phyloP scores from a whole-genome alignment of 164 flowering plant species.

The Aristolochia fimbriata region DNA sequence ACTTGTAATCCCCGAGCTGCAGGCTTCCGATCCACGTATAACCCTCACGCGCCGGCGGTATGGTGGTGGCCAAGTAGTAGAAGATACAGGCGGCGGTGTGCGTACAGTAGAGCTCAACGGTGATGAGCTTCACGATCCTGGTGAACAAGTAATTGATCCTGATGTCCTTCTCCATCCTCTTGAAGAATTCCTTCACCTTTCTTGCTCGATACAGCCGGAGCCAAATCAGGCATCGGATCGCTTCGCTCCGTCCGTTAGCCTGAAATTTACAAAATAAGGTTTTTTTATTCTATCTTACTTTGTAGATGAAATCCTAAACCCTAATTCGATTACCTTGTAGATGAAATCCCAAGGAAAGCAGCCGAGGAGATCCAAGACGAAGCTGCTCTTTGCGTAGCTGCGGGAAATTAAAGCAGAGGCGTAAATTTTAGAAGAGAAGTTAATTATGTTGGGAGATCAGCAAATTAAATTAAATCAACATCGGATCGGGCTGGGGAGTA shows the following conservation, averaged over 20 bases:
- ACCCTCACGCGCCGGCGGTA: constrained; percentile 52
- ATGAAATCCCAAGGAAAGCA: constrained; percentile 62
- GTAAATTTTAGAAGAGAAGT: too few relatives aligned
- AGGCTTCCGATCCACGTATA: constrained; percentile 85
- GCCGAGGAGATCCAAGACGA: constrained; percentile 39
- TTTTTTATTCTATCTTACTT: constrained; percentile 32
- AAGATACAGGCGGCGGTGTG: constrained; percentile 79
- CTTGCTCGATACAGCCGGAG: constrained; percentile 43
- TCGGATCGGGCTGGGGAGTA: constrained; percentile 4
- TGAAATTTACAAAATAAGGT: constrained; percentile 16
- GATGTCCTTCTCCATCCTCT: constrained; percentile 56
- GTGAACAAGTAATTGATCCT: constrained; percentile 61
- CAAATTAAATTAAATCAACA: too few relatives aligned
- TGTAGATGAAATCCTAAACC: constrained; percentile 53
- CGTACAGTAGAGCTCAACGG: constrained; percentile 64
- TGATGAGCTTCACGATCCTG: constrained; percentile 53
- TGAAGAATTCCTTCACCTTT: constrained; percentile 41
- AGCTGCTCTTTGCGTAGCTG: constrained; percentile 45
- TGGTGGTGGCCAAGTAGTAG: constrained; percentile 65
- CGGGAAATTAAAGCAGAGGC: neutral
- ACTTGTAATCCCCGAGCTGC: constrained; percentile 52
- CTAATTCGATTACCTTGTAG: constrained; percentile 37
- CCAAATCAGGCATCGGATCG: constrained; percentile 55
- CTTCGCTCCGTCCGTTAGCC: constrained; percentile 50
- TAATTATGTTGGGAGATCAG: too few relatives aligned